Base-by-base conservation (phyloP, 148 eudicot genomes). In the Rhododendron molle region DNA sequence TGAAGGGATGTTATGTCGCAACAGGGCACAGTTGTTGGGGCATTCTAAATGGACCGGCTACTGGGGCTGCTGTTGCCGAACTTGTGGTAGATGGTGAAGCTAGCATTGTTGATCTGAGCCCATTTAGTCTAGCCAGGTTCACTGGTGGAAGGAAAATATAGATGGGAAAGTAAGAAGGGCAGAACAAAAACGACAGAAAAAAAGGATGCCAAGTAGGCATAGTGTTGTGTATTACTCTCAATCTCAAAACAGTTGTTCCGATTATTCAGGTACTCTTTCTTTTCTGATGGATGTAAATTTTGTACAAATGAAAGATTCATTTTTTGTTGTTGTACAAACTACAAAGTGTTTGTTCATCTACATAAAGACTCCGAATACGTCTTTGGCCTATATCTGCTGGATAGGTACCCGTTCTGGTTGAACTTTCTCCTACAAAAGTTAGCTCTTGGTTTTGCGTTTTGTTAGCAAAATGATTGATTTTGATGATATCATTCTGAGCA, bases 11-110 rank as follows among this genome's bases (percentile, higher is more conserved):
- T 81, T 96, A 85, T 69, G 97, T 95, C 46, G 99, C 96, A 26
- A 95, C 97, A 0, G 99, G 98, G 10, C 98, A 95, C 84, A 92
- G 91, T 60, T 96, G 96, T 84, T 95, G 99, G 98, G 98, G 99
- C 8, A 96, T 96, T 83, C 87, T 95, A 28, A 95, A 95, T 69
- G 99, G 96, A 10, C 98, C 99, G 0, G 99, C 98, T 44, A 96
- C 97, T 2, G 98, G 99, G 1, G 93, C 93, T 23, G 98, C 98
- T 20, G 86, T 96, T 84, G 92, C 98, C 7, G 97, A 96, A 91
- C 99, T 96, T 78, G 90, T 95, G 52, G n/a, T 95, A n/a, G 94
- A 95, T 84, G 97, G 96, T 58, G 49, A 52, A 32, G 38, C 96
- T n/a, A 86, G 83, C 28, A 87, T 91, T 30, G 96, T 93, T 36